Conservation (phyloP, 2,329 filamentous ascomycete genomes). For the Trichoderma sp. region DNA sequence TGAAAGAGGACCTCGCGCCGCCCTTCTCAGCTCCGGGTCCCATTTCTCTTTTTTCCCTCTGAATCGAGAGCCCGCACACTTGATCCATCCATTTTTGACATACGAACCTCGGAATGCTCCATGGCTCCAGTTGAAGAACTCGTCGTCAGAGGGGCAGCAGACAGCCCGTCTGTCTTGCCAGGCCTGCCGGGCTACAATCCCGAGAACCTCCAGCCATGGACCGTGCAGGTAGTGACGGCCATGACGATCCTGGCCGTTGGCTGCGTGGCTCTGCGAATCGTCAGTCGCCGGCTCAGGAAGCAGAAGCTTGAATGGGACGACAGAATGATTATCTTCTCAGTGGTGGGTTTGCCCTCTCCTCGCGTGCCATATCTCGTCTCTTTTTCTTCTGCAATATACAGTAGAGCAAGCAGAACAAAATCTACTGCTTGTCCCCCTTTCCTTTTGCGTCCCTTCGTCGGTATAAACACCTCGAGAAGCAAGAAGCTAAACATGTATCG, state of each 20-base stretch:
- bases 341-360: slow-evolving; percentile 40
- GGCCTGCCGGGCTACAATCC: slow-evolving; percentile 35
- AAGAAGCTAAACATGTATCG: neutral
- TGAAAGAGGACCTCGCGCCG: slow-evolving; percentile 18
- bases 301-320: slow-evolving; percentile 54
- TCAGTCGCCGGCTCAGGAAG: slow-evolving; percentile 45
- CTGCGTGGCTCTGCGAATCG: slow-evolving; percentile 44
- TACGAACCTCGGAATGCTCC: slow-evolving; percentile 10
- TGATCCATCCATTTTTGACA: neutral
- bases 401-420: no score
- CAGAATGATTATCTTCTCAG: slow-evolving; percentile 51
- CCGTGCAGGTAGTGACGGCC: slow-evolving; percentile 42
- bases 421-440: no score
- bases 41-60: no score
- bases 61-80: no score
- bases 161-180: slow-evolving; percentile 24
- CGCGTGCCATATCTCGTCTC: no score
- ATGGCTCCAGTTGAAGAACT: slow-evolving; percentile 20
- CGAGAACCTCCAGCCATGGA: slow-evolving; percentile 47
- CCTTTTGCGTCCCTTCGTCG: no score
- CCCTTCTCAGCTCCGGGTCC: neutral
- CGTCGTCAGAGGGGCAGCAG: neutral
- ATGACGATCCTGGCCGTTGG: slow-evolving; percentile 47
- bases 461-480: no score
- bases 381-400: no score